Base-by-base conservation (phyloP, 495 filamentous ascomycete species). In the Penicillium angulare region DNA sequence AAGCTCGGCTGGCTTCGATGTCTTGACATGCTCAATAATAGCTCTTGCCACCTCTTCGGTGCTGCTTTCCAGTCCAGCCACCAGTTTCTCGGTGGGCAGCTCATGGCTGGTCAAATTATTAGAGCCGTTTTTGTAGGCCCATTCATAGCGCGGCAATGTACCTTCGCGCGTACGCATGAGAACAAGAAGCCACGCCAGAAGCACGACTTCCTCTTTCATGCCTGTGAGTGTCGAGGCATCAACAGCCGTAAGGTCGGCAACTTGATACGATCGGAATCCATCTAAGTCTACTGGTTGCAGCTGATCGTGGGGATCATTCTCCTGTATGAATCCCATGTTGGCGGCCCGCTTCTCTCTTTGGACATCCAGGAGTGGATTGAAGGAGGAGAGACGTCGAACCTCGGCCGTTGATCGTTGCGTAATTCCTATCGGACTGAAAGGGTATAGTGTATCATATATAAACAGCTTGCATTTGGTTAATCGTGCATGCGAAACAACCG, bases 121-220 rank as follows among this genome's bases (percentile, higher is more conserved):
- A 5, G 20, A 12, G 20, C 21, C 20, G 4, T 12, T 41, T 4
- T 50, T 52, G 46, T 71, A 70, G 2, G 63, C 47, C 73, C 73
- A 78, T 7, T 74, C 69, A 48, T 54, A 76, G 12, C 31, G 40
- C 16, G 62, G 26, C n/a, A 68, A 63, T 20, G 52, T 60, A 20
- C 71, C 69, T 61, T 78, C 74, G 7, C 52, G 56, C 2, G 65
- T 69, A 5, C 60, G 59, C 50, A 75, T 38, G 16, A 78, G 67
- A 24, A 69, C 60, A 16, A 76, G 57, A 5, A 74, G 59, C 75
- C 75, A 78, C n/a, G 75, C 66, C 13, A 72, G 29, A 1, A 78
- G 59, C 31, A 76, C 20, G 8, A 70, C 27, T n/a, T 74, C 69
- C 17, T 75, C 69, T 18, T 43, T 68, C 61, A 72, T 61, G 43